These are phyloP conservation scores for Astragalus glycyphyllos DNA, from an alignment of 306 rosid genomes.

Conservation along the genomic window DNA sequence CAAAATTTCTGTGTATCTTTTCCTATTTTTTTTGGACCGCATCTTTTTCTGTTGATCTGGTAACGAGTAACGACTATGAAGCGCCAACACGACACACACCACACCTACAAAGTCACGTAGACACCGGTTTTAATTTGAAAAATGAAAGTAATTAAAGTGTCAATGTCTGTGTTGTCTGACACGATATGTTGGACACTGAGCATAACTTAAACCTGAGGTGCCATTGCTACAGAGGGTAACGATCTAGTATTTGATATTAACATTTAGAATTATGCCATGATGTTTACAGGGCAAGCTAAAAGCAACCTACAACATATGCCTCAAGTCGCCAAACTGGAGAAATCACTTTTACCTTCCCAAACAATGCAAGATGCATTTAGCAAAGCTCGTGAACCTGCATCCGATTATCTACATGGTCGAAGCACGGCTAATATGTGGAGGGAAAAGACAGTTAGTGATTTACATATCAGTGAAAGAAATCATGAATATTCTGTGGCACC, in stretches of 20 bases:
- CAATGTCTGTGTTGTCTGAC: too few species aligned
- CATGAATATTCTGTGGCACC: constrained; percentile 56
- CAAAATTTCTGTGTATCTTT: not conserved
- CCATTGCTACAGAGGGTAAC: not conserved
- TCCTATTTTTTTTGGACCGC: not conserved
- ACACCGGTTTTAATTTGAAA: too few species aligned
- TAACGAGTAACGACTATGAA: not conserved
- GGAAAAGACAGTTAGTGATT: constrained; percentile 61
- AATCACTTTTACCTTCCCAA: constrained; percentile 55
- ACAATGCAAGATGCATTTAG: constrained; percentile 53
- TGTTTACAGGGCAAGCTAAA: constrained; percentile 65
- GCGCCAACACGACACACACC: too few species aligned
- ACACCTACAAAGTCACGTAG: too few species aligned
- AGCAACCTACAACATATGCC: constrained; percentile 52
- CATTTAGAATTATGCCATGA: constrained; percentile 15
- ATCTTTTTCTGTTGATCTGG: not conserved
- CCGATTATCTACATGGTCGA: constrained; percentile 51
- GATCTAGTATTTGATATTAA: not conserved
- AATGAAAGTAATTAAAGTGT: too few species aligned
- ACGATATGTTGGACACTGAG: too few species aligned
- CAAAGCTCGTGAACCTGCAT: constrained; percentile 58
- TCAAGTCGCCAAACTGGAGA: constrained; percentile 61
- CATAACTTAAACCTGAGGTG: too few species aligned
- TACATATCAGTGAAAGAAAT: constrained; percentile 55
- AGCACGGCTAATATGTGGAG: constrained; percentile 57